These are phyloP conservation scores for Aureobasidium vineae DNA, from an alignment of 2,329 filamentous ascomycete genomes.

Conservation along the genomic window DNA sequence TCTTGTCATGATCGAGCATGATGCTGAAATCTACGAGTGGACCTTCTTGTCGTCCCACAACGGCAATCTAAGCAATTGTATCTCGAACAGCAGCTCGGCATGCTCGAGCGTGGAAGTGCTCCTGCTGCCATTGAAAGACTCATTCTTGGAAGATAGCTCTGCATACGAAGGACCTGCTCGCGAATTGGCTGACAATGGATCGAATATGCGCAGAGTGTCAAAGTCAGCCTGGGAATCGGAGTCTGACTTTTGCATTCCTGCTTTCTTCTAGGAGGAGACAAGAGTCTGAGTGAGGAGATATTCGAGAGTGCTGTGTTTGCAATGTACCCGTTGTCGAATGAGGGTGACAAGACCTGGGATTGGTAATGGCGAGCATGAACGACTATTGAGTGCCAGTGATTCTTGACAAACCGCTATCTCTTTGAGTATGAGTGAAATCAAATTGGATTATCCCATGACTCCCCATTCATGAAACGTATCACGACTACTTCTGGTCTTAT, in stretches of 20 bases:
- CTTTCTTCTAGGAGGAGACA: conserved; percentile 18
- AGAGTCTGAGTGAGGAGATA: conserved; percentile 2
- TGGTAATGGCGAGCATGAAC: background rate
- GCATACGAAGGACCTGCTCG: background rate
- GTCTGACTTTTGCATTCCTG: conserved; percentile 12
- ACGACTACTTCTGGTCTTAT: background rate
- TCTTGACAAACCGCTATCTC: background rate
- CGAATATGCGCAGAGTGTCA: background rate
- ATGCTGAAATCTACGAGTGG: conserved; percentile 9
- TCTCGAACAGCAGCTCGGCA: background rate
- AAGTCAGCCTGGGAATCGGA: conserved; percentile 13
- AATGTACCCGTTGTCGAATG: background rate
- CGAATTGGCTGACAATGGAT: background rate
- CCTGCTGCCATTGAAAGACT: background rate
- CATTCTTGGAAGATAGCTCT: background rate
- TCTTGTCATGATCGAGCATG: conserved; percentile 11
- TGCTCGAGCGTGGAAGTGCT: conserved; percentile 13
- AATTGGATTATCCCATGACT: background rate
- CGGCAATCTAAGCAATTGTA: background rate
- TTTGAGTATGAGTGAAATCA: background rate
- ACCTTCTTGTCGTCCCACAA: background rate
- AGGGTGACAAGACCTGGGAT: background rate
- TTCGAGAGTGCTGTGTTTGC: conserved; percentile 8
- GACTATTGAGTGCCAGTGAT: background rate
- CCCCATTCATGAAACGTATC: background rate